A percentile compares a stretch with the other conserved stretches of the same genome.
These are phyloP conservation scores for Cicer judaicum DNA, from an alignment of 306 rosid species.

Conservation along the genomic window DNA sequence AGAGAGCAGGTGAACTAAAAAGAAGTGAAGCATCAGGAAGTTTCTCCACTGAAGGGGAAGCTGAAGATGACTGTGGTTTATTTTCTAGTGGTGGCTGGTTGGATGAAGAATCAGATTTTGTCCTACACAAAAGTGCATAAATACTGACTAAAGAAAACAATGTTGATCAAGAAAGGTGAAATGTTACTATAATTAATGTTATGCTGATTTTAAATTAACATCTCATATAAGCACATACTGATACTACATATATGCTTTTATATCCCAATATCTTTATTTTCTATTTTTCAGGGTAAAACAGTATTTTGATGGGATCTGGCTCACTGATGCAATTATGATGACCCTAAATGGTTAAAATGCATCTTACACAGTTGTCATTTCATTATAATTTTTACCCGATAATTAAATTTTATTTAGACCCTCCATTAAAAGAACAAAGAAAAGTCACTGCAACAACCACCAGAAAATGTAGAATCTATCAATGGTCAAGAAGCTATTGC, in stretches of 20 bases:
- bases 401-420: constrained; percentile 11
- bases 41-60: constrained; percentile 52
- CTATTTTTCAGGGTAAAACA: neutral
- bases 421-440: constrained; percentile 4
- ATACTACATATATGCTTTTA: neutral
- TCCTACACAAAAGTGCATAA: constrained; percentile 48
- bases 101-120: constrained; percentile 49
- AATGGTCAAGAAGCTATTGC: constrained; percentile 1
- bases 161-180: constrained; percentile 32
- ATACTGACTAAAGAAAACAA: constrained; percentile 17
- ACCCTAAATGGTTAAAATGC: neutral
- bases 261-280: neutral
- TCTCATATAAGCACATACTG: neutral
- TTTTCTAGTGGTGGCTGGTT: constrained; percentile 48
- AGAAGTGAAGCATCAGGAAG: constrained; percentile 96
- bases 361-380: constrained; percentile 11
- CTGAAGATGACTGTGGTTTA: constrained; percentile 44
- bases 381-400: neutral
- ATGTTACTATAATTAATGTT: constrained; percentile 14
- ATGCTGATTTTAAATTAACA: constrained; percentile 12
- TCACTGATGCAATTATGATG: neutral
- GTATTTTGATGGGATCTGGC: constrained; percentile 3
- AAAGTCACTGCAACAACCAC: constrained; percentile 9
- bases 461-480: constrained; percentile 12
- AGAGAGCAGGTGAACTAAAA: constrained; percentile 62